Conservation (phyloP, 2,329 filamentous ascomycete species). For the Ascocoryne sarcoides region DNA sequence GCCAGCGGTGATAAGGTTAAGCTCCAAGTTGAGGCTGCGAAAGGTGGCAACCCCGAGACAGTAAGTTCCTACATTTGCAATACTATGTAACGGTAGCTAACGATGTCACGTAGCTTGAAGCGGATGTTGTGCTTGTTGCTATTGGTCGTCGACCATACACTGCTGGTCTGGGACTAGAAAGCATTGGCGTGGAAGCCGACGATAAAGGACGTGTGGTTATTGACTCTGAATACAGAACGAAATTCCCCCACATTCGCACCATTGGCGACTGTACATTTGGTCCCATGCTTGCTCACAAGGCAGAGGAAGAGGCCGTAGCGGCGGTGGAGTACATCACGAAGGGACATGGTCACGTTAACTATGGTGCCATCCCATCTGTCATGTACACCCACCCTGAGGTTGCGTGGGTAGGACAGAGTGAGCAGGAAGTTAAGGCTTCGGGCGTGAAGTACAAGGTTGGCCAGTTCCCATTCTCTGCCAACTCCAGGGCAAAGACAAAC, state of each 20-base stretch:
- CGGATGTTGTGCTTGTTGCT: conserved; percentile 91
- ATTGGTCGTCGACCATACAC: conserved; percentile 97
- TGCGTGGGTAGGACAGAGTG: conserved; percentile 96
- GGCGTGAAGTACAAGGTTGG: conserved; percentile 89
- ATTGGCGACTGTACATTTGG: conserved; percentile 96
- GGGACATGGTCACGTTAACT: conserved; percentile 97
- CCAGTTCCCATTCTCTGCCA: conserved; percentile 86
- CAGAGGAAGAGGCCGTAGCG: conserved; percentile 94
- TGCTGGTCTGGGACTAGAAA: conserved; percentile 81
- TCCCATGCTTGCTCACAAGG: conserved; percentile 98
- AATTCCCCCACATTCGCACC: conserved; percentile 92
- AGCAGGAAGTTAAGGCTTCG: conserved; percentile 86
- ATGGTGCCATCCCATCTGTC: conserved; percentile 91
- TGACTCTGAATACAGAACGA: conserved; percentile 98
- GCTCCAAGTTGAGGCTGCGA: conserved; percentile 81
- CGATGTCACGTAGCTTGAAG: conserved; percentile 58
- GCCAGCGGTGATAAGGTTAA: conserved; percentile 67
- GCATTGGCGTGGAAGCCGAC: conserved; percentile 83
- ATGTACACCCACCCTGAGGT: conserved; percentile 99
- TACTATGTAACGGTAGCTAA: conserved; percentile 6
- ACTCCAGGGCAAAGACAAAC: conserved; percentile 98
- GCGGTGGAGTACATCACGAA: conserved; percentile 97
- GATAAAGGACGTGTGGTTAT: conserved; percentile 93
- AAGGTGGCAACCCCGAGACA: conserved; percentile 90
- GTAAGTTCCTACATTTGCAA: conserved; percentile 40